phyloP scores from a whole-genome alignment of 78 protist species.

The Chrysochromulina tobinii region DNA sequence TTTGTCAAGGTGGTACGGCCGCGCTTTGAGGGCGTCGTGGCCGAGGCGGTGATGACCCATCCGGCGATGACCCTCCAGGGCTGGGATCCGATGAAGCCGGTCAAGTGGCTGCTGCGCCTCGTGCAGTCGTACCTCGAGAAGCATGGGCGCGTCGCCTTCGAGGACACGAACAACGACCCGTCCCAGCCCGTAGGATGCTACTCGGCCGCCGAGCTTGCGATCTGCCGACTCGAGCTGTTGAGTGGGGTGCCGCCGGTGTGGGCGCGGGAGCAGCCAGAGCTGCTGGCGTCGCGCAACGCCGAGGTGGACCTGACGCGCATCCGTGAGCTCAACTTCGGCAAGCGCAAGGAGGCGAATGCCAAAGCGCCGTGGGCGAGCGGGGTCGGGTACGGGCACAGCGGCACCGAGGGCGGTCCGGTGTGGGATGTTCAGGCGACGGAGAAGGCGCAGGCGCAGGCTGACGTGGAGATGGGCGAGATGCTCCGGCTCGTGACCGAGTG shows the following conservation, averaged over 20 bases:
- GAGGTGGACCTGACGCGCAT: background rate
- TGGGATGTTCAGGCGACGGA: background rate
- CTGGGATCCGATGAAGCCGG: background rate
- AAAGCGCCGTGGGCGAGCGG: background rate
- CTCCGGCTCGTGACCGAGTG: background rate
- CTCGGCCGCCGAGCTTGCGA: background rate
- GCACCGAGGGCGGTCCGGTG: background rate
- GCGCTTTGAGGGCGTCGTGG: background rate
- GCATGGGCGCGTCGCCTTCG: background rate
- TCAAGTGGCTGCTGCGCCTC: background rate
- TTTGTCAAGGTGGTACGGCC: background rate
- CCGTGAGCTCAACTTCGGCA: slow-evolving; percentile 10
- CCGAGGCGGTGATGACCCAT: background rate
- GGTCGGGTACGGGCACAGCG: background rate
- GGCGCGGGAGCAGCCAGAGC: background rate
- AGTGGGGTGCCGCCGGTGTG: background rate
- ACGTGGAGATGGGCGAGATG: background rate
- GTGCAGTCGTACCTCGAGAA: background rate
- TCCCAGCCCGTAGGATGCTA: background rate
- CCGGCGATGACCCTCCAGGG: background rate
- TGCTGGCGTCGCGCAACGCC: background rate
- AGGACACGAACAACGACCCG: background rate
- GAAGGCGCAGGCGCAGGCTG: background rate
- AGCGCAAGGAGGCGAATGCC: background rate
- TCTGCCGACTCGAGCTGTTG: background rate